Evolutionary conservation across 139 green algal genomes (phyloP), one percentile per base, ranked within the genome.

Genomic region (Nannochloris sp.): DNA sequence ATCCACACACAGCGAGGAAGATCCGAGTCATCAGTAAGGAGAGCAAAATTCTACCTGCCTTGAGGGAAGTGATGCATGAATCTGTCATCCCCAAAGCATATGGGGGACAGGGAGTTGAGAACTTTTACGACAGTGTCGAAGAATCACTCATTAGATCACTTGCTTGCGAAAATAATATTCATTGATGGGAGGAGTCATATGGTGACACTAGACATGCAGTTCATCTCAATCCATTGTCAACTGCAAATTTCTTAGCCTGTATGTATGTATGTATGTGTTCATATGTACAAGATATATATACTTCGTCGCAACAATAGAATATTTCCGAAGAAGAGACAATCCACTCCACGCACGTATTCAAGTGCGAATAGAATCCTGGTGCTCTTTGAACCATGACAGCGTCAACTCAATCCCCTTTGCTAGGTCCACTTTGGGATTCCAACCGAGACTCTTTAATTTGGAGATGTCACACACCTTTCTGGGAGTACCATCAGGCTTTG

Each of bases 381-480:
- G 33, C 9, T 40, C 33, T 40, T 40, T 40, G 33, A 40, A 40
- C 33, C 33, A 40, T 6, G 33, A 40, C 0, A 40, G 3, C 0
- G 48, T 55, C 48, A 26, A 20, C 48, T 55, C 20, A 51, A 64
- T 64, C n/a, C 58, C 58, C 29, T 66, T 46, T 45, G 61, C 31
- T 37, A 66, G 31, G 16, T 78, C 16, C 25, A 62, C 61, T 17
- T 62, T 31, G 3, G 33, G 13, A 17, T 6, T 66, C 62, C 62
- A 68, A 28, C 62, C 62, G 3, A 68, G 14, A 6, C n/a, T 48
- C 17, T 23, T 20, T 14, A 68, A 59, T 4, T 25, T 29, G 3
- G 62, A 68, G 14, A 66, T n/a, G 28, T 68, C 62, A 12, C 50
- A 50, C 49, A 70, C 46, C 46, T 70, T 70, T 48, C 63, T 59